Evolutionary conservation across 495 filamentous ascomycete species (phyloP).

Genomic region (Penicillium macrosclerotiorum): DNA sequence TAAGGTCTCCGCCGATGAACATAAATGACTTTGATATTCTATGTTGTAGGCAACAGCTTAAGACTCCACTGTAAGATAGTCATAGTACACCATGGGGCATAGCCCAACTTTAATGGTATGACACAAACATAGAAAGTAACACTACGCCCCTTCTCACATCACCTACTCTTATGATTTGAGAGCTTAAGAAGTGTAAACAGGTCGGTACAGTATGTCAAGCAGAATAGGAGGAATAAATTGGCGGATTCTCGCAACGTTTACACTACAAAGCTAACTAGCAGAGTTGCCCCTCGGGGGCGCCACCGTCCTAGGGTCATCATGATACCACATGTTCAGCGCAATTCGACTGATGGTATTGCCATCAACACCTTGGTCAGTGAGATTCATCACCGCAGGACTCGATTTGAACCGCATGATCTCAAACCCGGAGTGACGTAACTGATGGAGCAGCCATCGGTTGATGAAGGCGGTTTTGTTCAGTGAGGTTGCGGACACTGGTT

Average conservation of each 20-base stretch:
- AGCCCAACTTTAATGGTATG: no score
- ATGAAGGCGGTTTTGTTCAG: conserved; percentile 20
- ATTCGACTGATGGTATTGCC: conserved; percentile 23
- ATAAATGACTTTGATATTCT: no score
- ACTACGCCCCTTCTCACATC: no score
- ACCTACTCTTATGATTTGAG: no score
- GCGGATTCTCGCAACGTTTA: neutral
- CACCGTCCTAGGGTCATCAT: conserved; percentile 15
- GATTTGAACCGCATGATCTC: conserved; percentile 28
- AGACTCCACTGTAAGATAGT: no score
- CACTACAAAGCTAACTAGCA: neutral
- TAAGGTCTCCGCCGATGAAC: no score
- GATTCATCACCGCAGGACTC: conserved; percentile 14
- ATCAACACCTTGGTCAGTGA: conserved; percentile 20
- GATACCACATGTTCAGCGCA: conserved; percentile 26
- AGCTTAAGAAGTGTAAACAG: no score
- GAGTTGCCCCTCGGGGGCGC: neutral
- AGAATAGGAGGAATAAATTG: no score
- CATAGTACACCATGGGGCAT: no score
- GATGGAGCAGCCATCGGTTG: conserved; percentile 34
- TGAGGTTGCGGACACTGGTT: conserved; percentile 1
- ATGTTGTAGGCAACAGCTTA: no score
- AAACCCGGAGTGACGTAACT: conserved; percentile 26
- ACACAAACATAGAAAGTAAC: no score
- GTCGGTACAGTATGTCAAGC: no score